Evolutionary conservation across 306 rosid genomes (phyloP).

Genomic region (Ziziphus jujuba): DNA sequence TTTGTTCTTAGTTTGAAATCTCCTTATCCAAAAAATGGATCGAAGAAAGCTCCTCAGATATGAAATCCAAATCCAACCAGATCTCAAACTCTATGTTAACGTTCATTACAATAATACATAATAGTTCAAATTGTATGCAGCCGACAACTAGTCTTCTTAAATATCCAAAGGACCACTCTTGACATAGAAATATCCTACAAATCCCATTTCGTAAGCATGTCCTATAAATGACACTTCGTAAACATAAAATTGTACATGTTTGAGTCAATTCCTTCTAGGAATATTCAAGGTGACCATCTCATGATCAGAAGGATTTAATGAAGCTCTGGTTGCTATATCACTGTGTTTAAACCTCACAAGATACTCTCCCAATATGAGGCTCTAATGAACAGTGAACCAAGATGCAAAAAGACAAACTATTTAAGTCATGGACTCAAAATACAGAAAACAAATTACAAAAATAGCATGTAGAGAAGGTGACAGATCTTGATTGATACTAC

Average conservation of each 20-base stretch:
- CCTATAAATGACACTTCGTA: too few relatives aligned
- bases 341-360: conserved; percentile 40
- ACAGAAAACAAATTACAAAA: background rate
- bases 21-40: too few relatives aligned
- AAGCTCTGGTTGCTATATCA: conserved; percentile 35
- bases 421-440: background rate
- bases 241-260: conserved; percentile 17
- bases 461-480: too few relatives aligned
- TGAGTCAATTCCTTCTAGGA: conserved; percentile 21
- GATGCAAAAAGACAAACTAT: background rate
- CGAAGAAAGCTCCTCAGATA: too few relatives aligned
- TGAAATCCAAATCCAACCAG: background rate
- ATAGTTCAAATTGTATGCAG: too few relatives aligned
- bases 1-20: too few relatives aligned
- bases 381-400: conserved; percentile 37
- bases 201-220: background rate
- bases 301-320: conserved; percentile 18
- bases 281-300: conserved; percentile 38
- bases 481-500: too few relatives aligned
- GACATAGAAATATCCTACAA: background rate
- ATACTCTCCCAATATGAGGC: conserved; percentile 30
- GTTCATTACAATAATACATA: too few relatives aligned
- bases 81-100: too few relatives aligned
- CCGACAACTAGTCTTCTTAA: too few relatives aligned
- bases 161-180: background rate